Percentiles rank a stretch among this genome's conserved stretches.
Evolutionary conservation across 352 stramenopile genomes (phyloP).

Genomic region (Hyaloperonospora arabidopsidis): DNA sequence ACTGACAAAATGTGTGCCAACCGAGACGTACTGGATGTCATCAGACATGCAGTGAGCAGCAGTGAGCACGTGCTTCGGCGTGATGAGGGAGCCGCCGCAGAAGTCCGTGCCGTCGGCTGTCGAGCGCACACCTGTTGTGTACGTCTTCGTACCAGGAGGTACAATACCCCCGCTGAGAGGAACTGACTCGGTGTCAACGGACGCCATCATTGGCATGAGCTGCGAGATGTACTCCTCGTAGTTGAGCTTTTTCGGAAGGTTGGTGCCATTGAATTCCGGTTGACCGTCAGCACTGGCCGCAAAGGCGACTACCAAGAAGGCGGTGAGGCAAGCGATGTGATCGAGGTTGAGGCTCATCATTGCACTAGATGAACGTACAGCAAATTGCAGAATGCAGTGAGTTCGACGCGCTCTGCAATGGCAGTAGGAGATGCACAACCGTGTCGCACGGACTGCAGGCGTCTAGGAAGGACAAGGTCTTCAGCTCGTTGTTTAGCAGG

Average conservation of each 20-base stretch:
- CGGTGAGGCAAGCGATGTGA: slow-evolving; percentile 13
- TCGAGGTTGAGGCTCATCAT: slow-evolving; percentile 16
- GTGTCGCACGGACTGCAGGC: too few species aligned
- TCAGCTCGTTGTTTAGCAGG: too few species aligned
- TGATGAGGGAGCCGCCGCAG: slow-evolving; percentile 61
- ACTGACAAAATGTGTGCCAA: slow-evolving; percentile 49
- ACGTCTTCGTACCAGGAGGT: slow-evolving; percentile 39
- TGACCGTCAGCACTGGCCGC: slow-evolving; percentile 14
- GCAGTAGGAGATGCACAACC: background rate
- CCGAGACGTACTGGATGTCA: slow-evolving; percentile 39
- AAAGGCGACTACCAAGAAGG: slow-evolving; percentile 17
- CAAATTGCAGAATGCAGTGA: slow-evolving; percentile 17
- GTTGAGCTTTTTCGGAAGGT: slow-evolving; percentile 19
- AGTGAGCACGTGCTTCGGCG: slow-evolving; percentile 50
- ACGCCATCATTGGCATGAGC: slow-evolving; percentile 1
- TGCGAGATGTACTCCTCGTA: slow-evolving; percentile 29
- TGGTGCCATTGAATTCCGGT: slow-evolving; percentile 8
- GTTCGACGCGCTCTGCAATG: background rate
- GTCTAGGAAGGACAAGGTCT: too few species aligned
- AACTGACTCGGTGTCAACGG: slow-evolving; percentile 25
- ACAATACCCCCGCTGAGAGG: slow-evolving; percentile 39
- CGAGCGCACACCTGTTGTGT: slow-evolving; percentile 35
- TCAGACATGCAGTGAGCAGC: slow-evolving; percentile 46
- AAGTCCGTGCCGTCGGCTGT: slow-evolving; percentile 30
- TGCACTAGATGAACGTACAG: background rate